Conservation (phyloP, 345 rosid genomes). For the Linum tenue region DNA sequence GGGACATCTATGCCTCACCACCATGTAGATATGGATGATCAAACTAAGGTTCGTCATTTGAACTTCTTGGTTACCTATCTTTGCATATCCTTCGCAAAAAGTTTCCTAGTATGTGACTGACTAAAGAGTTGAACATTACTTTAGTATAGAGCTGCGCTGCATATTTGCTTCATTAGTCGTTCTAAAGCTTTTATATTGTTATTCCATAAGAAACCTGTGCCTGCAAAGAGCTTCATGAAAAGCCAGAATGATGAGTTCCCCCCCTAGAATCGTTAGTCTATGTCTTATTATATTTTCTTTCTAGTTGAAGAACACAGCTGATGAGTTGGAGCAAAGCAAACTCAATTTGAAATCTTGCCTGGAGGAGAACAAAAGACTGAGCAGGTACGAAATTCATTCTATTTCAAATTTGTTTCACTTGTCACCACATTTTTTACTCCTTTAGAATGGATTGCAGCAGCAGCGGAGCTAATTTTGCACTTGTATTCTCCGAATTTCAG, state of each 20-base stretch:
- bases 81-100: background rate
- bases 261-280: conserved; percentile 10
- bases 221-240: conserved; percentile 41
- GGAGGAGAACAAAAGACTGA: conserved; percentile 69
- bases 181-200: background rate
- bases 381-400: conserved; percentile 41
- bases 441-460: background rate
- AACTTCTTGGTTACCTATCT: background rate
- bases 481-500: conserved; percentile 33
- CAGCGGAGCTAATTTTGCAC: background rate
- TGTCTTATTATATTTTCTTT: conserved; percentile 17
- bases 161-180: conserved; percentile 6
- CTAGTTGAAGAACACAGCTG: conserved; percentile 51
- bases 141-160: background rate
- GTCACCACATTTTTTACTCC: background rate
- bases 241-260: conserved; percentile 7
- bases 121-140: background rate
- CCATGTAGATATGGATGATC: conserved; percentile 24
- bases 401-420: conserved; percentile 10
- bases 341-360: conserved; percentile 53
- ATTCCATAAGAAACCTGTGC: conserved; percentile 34
- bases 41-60: conserved; percentile 41
- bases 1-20: conserved; percentile 38
- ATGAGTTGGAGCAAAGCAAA: conserved; percentile 69
- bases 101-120: background rate